Evolutionary conservation across 306 rosid genomes (phyloP).

Genomic region (Quercus aquifolioides): DNA sequence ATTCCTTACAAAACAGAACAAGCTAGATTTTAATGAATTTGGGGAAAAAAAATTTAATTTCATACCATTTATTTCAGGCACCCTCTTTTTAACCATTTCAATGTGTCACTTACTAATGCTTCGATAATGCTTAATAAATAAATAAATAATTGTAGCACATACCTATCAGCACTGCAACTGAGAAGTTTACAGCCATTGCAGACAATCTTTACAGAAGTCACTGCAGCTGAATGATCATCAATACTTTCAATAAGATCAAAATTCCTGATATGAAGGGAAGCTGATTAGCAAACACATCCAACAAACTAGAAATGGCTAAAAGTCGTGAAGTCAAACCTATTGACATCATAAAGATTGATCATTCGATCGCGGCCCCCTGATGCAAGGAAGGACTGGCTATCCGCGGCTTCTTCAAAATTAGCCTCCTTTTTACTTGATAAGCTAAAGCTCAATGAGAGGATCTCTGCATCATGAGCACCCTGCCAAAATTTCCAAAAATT

Average conservation of each 20-base stretch:
- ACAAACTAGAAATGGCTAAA: conserved; percentile 15
- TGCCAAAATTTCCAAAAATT: conserved; percentile 28
- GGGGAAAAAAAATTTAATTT: background rate
- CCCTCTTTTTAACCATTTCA: background rate
- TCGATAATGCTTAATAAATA: conserved; percentile 7
- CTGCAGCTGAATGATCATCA: conserved; percentile 71
- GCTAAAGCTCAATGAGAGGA: conserved; percentile 67
- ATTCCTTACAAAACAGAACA: background rate
- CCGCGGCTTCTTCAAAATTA: conserved; percentile 19
- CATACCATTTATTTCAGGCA: background rate
- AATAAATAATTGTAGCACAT: conserved; percentile 12
- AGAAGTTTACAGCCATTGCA: conserved; percentile 46
- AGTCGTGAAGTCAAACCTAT: conserved; percentile 42
- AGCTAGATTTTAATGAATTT: background rate
- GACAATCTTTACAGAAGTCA: conserved; percentile 59
- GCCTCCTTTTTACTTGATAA: conserved; percentile 29
- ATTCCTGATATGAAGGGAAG: conserved; percentile 51
- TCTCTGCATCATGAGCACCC: conserved; percentile 80
- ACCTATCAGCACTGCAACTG: conserved; percentile 81
- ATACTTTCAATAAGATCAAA: conserved; percentile 57
- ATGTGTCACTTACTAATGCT: background rate
- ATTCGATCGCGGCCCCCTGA: conserved; percentile 68
- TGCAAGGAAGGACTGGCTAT: conserved; percentile 50
- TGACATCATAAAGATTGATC: conserved; percentile 65
- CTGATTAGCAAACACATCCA: conserved; percentile 16